A percentile compares a stretch with the other conserved stretches of the same genome.
phyloP scores from a whole-genome alignment of 2,329 filamentous ascomycete species.

The Pseudogymnoascus sp. region DNA sequence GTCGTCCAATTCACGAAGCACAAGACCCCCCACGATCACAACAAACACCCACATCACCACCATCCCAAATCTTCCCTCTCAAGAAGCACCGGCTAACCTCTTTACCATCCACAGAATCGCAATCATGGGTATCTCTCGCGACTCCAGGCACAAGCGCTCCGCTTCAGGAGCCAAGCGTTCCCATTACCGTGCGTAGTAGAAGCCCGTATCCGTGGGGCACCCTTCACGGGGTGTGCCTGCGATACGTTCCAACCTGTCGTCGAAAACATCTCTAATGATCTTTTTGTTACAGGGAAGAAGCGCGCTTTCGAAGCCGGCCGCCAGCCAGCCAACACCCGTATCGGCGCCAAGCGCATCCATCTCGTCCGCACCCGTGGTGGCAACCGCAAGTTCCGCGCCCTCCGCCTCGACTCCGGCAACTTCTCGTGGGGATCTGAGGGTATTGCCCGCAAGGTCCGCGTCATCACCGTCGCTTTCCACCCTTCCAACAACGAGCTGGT shows the following conservation, averaged over 20 bases:
- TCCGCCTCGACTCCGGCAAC: constrained; percentile 98
- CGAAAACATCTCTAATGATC: constrained; percentile 37
- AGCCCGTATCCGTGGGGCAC: constrained; percentile 55
- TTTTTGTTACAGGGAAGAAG: constrained; percentile 66
- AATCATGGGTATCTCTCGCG: constrained; percentile 99
- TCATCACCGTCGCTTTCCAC: constrained; percentile 97
- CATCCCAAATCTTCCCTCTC: neutral
- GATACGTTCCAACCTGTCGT: constrained; percentile 65
- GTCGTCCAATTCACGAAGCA: neutral
- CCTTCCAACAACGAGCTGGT: constrained; percentile 99
- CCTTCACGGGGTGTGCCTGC: neutral
- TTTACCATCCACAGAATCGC: constrained; percentile 49
- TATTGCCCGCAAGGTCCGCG: constrained; percentile 96
- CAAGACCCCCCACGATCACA: neutral
- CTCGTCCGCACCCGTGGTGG: constrained; percentile 94
- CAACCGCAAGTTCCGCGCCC: constrained; percentile 99
- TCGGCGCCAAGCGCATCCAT: constrained; percentile 93
- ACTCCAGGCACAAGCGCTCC: constrained; percentile 99
- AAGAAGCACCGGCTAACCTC: constrained; percentile 23
- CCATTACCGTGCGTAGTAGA: constrained; percentile 74
- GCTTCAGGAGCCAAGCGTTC: constrained; percentile 96
- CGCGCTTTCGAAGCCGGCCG: constrained; percentile 99
- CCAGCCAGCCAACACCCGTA: constrained; percentile 99
- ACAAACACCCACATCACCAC: neutral
- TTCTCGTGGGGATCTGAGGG: constrained; percentile 99